Percentiles rank a stretch among this genome's conserved stretches.
Conservation (phyloP, 2,329 filamentous ascomycete genomes). For the Pseudocercospora fuligena region DNA sequence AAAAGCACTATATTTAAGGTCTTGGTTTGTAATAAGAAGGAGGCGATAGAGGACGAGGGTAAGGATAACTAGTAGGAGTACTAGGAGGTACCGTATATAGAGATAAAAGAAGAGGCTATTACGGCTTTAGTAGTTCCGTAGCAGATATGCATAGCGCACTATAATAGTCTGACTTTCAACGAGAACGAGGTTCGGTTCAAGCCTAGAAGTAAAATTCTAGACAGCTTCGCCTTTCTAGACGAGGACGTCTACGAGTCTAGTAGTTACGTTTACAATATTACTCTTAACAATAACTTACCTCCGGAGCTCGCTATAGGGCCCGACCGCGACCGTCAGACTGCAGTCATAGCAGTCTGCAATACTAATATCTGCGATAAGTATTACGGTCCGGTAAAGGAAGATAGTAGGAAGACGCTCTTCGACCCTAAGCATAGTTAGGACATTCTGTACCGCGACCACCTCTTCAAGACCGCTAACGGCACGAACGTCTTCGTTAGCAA, state of each 20-base stretch:
- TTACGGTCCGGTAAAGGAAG: background rate
- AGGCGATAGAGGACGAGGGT: background rate
- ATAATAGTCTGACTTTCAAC: background rate
- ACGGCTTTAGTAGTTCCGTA: too few relatives aligned
- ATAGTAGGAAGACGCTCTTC: background rate
- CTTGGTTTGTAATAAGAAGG: background rate
- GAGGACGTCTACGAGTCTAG: background rate
- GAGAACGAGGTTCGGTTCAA: background rate
- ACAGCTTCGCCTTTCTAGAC: background rate
- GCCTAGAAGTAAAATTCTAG: background rate
- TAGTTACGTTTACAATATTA: background rate
- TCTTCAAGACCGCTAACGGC: background rate
- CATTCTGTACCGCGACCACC: background rate
- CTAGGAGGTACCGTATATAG: too few relatives aligned
- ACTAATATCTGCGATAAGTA: background rate
- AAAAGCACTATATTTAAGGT: background rate
- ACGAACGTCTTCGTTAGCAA: background rate
- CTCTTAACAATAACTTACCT: background rate
- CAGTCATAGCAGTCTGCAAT: background rate
- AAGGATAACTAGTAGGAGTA: too few relatives aligned
- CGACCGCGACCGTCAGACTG: background rate
- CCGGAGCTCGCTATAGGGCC: background rate
- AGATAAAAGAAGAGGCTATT: too few relatives aligned
- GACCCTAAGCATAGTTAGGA: background rate
- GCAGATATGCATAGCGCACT: background rate